A percentile compares a stretch with the other conserved stretches of the same genome.
These are phyloP conservation scores for Syzygium grande DNA, from an alignment of 345 rosid species.

Conservation along the genomic window DNA sequence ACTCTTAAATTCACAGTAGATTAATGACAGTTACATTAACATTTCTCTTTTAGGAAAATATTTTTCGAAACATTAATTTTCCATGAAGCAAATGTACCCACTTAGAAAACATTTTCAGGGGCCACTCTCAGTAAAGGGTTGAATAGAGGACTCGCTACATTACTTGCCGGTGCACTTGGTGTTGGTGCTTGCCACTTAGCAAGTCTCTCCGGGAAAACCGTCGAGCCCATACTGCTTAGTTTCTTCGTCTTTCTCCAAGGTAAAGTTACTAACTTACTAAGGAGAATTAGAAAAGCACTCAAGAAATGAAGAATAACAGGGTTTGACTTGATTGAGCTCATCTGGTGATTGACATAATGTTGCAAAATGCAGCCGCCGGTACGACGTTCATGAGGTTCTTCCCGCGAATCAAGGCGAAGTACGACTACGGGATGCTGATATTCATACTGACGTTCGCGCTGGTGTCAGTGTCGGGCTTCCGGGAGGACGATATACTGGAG, in stretches of 20 bases:
- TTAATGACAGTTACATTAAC: not conserved
- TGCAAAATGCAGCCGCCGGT: constrained; percentile 30
- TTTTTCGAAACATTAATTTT: too few species aligned
- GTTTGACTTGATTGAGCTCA: not conserved
- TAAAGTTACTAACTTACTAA: not conserved
- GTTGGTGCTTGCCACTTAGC: constrained; percentile 65
- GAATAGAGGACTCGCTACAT: constrained; percentile 60
- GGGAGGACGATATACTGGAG: constrained; percentile 36
- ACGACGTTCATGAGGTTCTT: constrained; percentile 66
- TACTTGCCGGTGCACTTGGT: constrained; percentile 55
- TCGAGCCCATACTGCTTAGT: constrained; percentile 56
- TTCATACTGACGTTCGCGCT: constrained; percentile 70
- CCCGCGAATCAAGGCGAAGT: constrained; percentile 69
- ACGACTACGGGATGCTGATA: constrained; percentile 67
- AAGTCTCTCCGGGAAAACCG: constrained; percentile 27
- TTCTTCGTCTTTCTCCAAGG: constrained; percentile 59
- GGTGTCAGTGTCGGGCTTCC: constrained; percentile 59
- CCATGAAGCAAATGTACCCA: not conserved
- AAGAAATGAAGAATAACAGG: not conserved
- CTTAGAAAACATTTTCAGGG: constrained; percentile 3
- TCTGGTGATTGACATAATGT: not conserved
- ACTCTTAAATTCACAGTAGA: too few species aligned
- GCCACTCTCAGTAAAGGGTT: constrained; percentile 65
- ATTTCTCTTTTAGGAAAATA: not conserved
- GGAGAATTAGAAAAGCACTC: not conserved